These are phyloP conservation scores for Suhomyces faveliae DNA, from an alignment of 805 yeast genomes.

Conservation along the genomic window DNA sequence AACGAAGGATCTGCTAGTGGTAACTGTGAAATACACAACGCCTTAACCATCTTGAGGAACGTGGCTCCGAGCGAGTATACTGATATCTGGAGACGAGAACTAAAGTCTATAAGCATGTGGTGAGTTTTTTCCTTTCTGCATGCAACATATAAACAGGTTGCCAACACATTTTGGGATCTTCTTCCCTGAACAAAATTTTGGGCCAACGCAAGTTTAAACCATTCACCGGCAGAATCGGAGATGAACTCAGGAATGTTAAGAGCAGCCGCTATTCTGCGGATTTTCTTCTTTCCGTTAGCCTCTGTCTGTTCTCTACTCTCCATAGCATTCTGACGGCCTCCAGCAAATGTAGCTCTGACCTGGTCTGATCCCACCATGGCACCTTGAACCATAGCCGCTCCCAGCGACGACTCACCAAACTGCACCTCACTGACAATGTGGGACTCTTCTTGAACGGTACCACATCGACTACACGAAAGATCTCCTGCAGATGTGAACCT, in stretches of 20 bases:
- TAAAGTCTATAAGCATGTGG: constrained; percentile 94
- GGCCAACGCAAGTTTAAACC: constrained; percentile 85
- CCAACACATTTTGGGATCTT: constrained; percentile 89
- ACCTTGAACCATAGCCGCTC: constrained; percentile 96
- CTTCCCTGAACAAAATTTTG: constrained; percentile 97
- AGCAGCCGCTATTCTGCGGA: constrained; percentile 76
- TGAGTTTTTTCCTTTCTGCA: constrained; percentile 89
- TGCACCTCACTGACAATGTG: constrained; percentile 95
- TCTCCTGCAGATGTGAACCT: constrained; percentile 55
- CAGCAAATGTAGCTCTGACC: constrained; percentile 57
- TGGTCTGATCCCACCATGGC: constrained; percentile 89
- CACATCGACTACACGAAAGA: constrained; percentile 78
- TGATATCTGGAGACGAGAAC: constrained; percentile 83
- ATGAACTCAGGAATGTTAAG: constrained; percentile 80
- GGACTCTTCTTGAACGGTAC: constrained; percentile 84
- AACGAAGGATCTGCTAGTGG: constrained; percentile 94
- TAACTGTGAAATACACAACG: constrained; percentile 67
- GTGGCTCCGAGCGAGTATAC: constrained; percentile 97
- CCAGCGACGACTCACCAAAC: constrained; percentile 86
- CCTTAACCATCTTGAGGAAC: constrained; percentile 87
- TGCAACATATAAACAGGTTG: constrained; percentile 92
- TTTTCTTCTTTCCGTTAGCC: constrained; percentile 75
- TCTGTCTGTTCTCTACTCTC: constrained; percentile 90
- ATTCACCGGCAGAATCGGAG: constrained; percentile 80
- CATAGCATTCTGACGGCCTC: constrained; percentile 68